phyloP scores from a whole-genome alignment of 768 basidiomycete genomes.

The Kwoniella newhampshirensis region DNA sequence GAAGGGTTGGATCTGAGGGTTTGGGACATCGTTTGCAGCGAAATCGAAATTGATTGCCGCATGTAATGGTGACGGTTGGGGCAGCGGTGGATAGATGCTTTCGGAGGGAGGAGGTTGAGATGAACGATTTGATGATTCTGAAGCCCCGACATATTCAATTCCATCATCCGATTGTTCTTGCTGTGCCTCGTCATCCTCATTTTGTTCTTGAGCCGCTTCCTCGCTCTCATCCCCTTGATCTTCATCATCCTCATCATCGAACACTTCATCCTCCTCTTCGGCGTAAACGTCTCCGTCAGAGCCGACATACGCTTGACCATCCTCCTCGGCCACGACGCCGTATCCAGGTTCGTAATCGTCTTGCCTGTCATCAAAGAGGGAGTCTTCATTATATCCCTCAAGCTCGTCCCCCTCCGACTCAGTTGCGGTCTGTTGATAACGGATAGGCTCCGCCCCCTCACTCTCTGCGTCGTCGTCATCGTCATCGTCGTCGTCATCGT shows the following conservation, averaged over 20 bases:
- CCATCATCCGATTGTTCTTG: slow-evolving; percentile 11
- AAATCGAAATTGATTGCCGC: not conserved
- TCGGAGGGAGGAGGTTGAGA: not conserved
- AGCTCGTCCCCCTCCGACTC: slow-evolving; percentile 1
- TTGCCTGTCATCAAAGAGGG: slow-evolving; percentile 8
- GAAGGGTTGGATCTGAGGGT: slow-evolving; percentile 9
- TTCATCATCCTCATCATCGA: slow-evolving; percentile 13
- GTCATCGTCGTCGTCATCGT: slow-evolving; percentile 5
- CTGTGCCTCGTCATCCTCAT: slow-evolving; percentile 9
- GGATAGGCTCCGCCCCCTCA: too few species aligned
- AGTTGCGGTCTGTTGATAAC: too few species aligned
- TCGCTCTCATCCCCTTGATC: slow-evolving; percentile 5
- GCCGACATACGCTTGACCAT: slow-evolving; percentile 16
- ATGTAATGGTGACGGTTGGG: not conserved
- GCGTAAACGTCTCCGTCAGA: slow-evolving; percentile 19
- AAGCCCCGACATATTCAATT: slow-evolving; percentile 19
- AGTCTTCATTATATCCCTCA: slow-evolving; percentile 8
- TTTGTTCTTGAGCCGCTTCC: slow-evolving; percentile 15
- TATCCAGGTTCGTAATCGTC: slow-evolving; percentile 14
- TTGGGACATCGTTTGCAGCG: slow-evolving; percentile 1
- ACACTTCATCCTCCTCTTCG: slow-evolving; percentile 12
- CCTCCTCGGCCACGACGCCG: slow-evolving; percentile 14
- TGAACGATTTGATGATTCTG: slow-evolving; percentile 9
- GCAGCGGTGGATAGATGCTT: slow-evolving; percentile 14
- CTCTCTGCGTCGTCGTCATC: too few species aligned